Percentiles rank a stretch among this genome's conserved stretches.
phyloP scores from a whole-genome alignment of 176 grass and related monocot genomes.

The Pontederia paniculata region DNA sequence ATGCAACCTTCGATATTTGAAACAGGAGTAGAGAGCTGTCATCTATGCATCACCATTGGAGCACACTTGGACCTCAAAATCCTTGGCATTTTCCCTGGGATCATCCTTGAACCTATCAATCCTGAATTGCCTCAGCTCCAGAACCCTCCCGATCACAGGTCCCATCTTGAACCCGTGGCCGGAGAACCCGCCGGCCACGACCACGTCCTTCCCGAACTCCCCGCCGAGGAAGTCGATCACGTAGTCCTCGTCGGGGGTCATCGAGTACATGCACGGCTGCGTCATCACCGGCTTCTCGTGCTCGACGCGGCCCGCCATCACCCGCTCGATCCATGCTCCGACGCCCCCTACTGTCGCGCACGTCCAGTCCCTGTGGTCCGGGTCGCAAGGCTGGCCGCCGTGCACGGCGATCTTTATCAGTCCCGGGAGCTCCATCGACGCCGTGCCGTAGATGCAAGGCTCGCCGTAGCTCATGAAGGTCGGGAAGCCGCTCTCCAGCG shows the following conservation, averaged over 20 bases:
- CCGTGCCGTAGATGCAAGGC: constrained; percentile 68
- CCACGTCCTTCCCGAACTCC: constrained; percentile 59
- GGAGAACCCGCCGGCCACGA: constrained; percentile 70
- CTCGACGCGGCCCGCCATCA: constrained; percentile 39
- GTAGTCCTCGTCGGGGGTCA: constrained; percentile 69
- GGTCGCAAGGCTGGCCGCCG: constrained; percentile 54
- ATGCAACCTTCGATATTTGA: no score
- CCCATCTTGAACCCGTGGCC: constrained; percentile 87
- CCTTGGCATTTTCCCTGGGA: constrained; percentile 31
- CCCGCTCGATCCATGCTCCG: constrained; percentile 37
- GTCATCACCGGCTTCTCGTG: constrained; percentile 44
- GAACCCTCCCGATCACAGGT: constrained; percentile 45
- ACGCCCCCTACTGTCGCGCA: constrained; percentile 13
- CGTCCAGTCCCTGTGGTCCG: constrained; percentile 51
- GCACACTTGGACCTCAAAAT: constrained; percentile 7
- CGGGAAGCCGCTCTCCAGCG: constrained; percentile 47
- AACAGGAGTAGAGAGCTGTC: no score
- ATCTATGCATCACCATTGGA: not conserved
- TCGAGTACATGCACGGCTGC: constrained; percentile 83
- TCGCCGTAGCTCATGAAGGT: constrained; percentile 73
- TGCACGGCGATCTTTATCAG: constrained; percentile 78
- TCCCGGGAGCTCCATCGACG: constrained; percentile 60
- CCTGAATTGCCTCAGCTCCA: constrained; percentile 30
- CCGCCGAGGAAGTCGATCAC: constrained; percentile 64
- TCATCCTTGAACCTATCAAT: constrained; percentile 39